Percentiles rank a stretch among this genome's conserved stretches.
phyloP scores from a whole-genome alignment of 805 yeast genomes.

The Ogataea minuta region DNA sequence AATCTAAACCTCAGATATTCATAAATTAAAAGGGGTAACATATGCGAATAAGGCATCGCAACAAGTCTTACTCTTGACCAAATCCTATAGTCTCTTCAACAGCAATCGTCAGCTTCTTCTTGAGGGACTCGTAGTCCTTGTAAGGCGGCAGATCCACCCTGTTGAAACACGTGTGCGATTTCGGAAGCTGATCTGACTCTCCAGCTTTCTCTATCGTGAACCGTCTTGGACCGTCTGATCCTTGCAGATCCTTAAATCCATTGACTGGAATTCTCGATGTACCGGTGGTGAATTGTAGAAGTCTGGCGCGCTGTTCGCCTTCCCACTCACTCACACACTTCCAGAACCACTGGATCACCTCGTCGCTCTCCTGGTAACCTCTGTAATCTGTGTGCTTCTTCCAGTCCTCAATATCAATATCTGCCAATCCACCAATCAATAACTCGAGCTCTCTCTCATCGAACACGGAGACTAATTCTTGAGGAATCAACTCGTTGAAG shows the following conservation, averaged over 20 bases:
- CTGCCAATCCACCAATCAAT: conserved; percentile 97
- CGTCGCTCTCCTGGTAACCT: conserved; percentile 95
- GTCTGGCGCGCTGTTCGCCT: conserved; percentile 91
- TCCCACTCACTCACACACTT: conserved; percentile 91
- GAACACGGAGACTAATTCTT: conserved; percentile 91
- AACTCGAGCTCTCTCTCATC: conserved; percentile 97
- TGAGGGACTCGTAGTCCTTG: conserved; percentile 75
- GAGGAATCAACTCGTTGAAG: conserved; percentile 95
- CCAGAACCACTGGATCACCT: conserved; percentile 99
- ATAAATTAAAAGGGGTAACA: not conserved
- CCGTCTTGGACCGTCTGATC: conserved; percentile 98
- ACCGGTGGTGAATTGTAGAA: conserved; percentile 97
- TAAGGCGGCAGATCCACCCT: conserved; percentile 98
- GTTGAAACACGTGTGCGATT: conserved; percentile 97
- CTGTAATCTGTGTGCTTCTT: conserved; percentile 98
- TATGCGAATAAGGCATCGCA: conserved; percentile 1
- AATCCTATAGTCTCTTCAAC: conserved; percentile 99
- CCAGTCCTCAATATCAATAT: conserved; percentile 98
- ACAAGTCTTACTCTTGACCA: conserved; percentile 75
- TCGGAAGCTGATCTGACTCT: conserved; percentile 87
- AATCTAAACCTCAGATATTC: not conserved
- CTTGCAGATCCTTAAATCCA: conserved; percentile 98
- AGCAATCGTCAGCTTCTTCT: conserved; percentile 89
- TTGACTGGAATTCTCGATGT: conserved; percentile 98
- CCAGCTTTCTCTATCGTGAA: conserved; percentile 99